Conservation (phyloP, 768 basidiomycete genomes). For the Lepiota brunneoincarnata region DNA sequence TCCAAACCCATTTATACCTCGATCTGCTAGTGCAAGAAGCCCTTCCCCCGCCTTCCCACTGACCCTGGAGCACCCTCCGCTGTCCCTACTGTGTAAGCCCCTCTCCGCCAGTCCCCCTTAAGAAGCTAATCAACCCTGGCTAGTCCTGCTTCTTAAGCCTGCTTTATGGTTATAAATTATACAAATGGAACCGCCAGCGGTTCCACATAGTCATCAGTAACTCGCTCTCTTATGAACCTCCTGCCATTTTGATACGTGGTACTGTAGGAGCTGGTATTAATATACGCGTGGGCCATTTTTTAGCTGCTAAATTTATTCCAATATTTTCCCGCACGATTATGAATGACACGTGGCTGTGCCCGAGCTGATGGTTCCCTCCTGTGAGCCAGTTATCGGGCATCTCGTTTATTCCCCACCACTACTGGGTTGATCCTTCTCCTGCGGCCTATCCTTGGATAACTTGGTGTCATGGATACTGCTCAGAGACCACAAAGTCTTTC, state of each 20-base stretch:
- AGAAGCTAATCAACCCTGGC: not conserved
- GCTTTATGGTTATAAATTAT: not conserved
- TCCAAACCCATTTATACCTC: not conserved
- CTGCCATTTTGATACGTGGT: not conserved
- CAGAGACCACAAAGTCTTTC: too few species aligned
- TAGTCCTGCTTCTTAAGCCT: not conserved
- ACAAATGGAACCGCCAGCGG: not conserved
- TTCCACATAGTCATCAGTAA: not conserved
- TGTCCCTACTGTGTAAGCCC: conserved; percentile 4
- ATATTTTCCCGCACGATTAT: too few species aligned
- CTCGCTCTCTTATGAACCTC: not conserved
- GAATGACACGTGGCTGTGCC: too few species aligned
- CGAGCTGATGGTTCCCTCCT: too few species aligned
- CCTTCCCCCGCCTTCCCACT: conserved; percentile 4
- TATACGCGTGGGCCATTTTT: not conserved
- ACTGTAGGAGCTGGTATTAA: not conserved
- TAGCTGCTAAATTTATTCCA: too few species aligned
- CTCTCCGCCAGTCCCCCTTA: not conserved
- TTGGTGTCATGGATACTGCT: too few species aligned
- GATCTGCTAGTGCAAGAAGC: conserved; percentile 1
- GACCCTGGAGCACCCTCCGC: conserved; percentile 5
- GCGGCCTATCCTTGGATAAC: too few species aligned
- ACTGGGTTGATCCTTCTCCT: too few species aligned
- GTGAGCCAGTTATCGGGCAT: too few species aligned
- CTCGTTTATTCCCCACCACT: too few species aligned